Evolutionary conservation across 306 rosid genomes (phyloP), one percentile per base, ranked within the genome.

Genomic region (Vigna radiata): DNA sequence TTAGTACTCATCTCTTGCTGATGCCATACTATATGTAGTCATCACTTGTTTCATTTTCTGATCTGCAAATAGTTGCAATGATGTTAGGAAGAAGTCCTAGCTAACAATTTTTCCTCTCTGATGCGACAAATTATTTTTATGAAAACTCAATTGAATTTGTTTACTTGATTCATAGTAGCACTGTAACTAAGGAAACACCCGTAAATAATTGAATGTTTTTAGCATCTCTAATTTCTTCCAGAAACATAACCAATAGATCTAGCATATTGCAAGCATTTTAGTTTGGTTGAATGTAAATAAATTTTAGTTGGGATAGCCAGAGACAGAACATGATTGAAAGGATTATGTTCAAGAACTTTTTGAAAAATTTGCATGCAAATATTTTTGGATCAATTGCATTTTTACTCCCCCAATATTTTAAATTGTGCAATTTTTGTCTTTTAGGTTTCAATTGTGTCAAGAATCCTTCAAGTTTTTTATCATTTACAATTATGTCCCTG

Each of bases 51-150:
- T 44, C 49, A 44, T 44, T 44, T 36, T 44, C 5, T 44, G 14
- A 11, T 44, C 15, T 44, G 15, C 41, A 47, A 44, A 21, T 53
- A 43, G 47, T 63, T 53, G 55, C 23, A 62, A 69, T 36, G 59
- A 61, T 79, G 61, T 50, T 75, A 8, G 58, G 79, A 76, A 64
- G 75, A 75, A 70, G 36, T 61, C 41, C 43, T 63, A 54, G 17
- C 21, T 59, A 19, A 50, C 70, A 43, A 44, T 65, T 77, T 25
- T 50, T 61, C 61, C 72, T 62, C 33, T 78, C 69, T 21, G 59
- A 31, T 52, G 48, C 68, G 59, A 62, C 63, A 53, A 66, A n/a
- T 68, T 33, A 16, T 75, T 76, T 25, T 50, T 44, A 31, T 53
- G 49, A 68, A 58, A 82, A 59, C 43, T 43, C 25, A 21, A 37